A percentile compares a stretch with the other conserved stretches of the same genome.
Conservation (phyloP, 2,329 filamentous ascomycete genomes). For the Fusarium gaditjirri region DNA sequence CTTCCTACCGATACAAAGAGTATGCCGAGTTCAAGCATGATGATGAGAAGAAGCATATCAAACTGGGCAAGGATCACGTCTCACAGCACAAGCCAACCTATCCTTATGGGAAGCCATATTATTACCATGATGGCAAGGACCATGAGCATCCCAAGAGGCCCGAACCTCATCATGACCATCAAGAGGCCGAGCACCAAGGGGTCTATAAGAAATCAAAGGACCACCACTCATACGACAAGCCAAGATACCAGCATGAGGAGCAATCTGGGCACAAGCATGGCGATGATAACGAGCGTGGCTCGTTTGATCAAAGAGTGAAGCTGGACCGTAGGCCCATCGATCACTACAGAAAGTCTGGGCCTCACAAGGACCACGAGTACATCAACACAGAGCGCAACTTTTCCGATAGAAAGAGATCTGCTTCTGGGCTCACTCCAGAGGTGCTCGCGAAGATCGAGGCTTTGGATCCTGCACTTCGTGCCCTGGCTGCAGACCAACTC, state of each 20-base stretch:
- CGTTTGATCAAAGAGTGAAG: not conserved
- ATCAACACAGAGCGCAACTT: not conserved
- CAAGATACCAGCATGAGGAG: not conserved
- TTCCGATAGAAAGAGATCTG: not conserved
- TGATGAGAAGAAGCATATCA: not conserved
- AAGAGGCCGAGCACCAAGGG: not conserved
- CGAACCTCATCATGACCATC: not conserved
- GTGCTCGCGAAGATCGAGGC: not conserved
- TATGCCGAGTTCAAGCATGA: not conserved
- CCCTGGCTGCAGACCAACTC: not conserved
- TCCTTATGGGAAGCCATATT: not conserved
- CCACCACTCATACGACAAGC: not conserved
- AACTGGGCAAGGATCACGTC: not conserved
- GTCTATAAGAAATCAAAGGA: not conserved
- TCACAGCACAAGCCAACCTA: not conserved
- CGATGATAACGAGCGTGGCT: not conserved
- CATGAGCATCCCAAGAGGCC: not conserved
- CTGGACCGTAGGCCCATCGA: not conserved
- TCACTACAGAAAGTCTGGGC: not conserved
- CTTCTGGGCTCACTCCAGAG: not conserved
- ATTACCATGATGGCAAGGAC: not conserved
- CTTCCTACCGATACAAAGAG: not conserved
- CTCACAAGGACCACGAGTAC: not conserved
- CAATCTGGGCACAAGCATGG: not conserved
- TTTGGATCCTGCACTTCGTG: not conserved